Evolutionary conservation across 805 yeast genomes (phyloP), one percentile per base, ranked within the genome.

Genomic region (Pichia phayaonensis): DNA sequence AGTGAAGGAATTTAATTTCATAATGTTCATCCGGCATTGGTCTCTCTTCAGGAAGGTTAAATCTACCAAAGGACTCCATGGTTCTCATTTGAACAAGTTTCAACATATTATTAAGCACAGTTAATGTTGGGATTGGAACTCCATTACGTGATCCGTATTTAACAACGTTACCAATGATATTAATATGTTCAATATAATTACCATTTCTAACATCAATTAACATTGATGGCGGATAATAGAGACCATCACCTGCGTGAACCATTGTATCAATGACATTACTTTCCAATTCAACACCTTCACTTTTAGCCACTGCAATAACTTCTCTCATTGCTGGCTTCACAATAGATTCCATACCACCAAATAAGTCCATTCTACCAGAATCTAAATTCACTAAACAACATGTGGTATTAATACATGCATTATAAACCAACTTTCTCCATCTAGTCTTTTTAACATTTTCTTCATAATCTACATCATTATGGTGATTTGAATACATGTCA

Each of bases 181-280:
- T 68, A 45, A 69, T 71, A 49, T 71, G 65, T 59, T 74, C 79
- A 50, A 68, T 63, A 46, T 64, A 66, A 46, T 72, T 68, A 20
- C 67, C 67, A 51, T 73, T 69, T 50, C 72, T 59, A 23, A 65
- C 61, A 54, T 74, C 79, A 16, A 74, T 70, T 47, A 71, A 59
- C 79, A 74, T 74, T n/a, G 78, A 74, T 4, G 78, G 78, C 36
- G 72, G 61, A 53, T 72, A 74, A 61, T 68, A 65, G 40, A 57
- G 64, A n/a, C 66, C 66, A 39, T 66, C 73, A 52, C 66, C 70
- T 31, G 70, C 66, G 56, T 73, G 74, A 43, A 71, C 54, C 59
- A 70, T 67, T 50, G 53, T 55, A 15, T 75, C 70, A 50, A 75
- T 76, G 16, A 72, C 61, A 8, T 64, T 72, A 26, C 56, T 60